Evolutionary conservation across 441 rosid genomes (phyloP).

Genomic region (Erodium trifolium): DNA sequence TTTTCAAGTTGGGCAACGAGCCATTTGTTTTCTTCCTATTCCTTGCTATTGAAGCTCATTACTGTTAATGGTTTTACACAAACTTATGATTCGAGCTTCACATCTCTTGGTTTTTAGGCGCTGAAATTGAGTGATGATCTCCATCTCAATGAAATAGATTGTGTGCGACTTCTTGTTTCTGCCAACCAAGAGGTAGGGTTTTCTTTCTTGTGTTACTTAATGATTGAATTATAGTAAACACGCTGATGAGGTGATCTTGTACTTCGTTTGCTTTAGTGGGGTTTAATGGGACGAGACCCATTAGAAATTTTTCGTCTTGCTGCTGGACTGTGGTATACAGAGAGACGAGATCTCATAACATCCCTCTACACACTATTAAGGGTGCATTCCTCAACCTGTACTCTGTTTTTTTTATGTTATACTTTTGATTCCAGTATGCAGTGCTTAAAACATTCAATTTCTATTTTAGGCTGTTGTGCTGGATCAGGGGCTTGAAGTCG

Average conservation of each 20-base stretch:
- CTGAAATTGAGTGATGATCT: slow-evolving; percentile 84
- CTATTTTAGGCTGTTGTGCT: slow-evolving; percentile 76
- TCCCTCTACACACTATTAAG: slow-evolving; percentile 71
- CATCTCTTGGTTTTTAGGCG: slow-evolving; percentile 35
- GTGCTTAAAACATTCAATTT: slow-evolving; percentile 19
- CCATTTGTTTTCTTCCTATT: neutral
- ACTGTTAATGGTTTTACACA: neutral
- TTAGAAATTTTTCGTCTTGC: slow-evolving; percentile 82
- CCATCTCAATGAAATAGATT: slow-evolving; percentile 81
- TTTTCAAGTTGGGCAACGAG: neutral
- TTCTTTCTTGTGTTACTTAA: slow-evolving; percentile 17
- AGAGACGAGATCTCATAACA: slow-evolving; percentile 73
- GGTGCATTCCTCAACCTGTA: slow-evolving; percentile 33
- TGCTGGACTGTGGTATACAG: slow-evolving; percentile 90
- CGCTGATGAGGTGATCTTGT: slow-evolving; percentile 8
- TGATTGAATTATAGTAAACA: neutral
- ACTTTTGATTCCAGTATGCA: slow-evolving; percentile 1
- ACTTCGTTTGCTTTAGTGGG: slow-evolving; percentile 43
- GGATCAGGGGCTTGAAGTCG: slow-evolving; percentile 75
- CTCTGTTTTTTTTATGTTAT: slow-evolving; percentile 2
- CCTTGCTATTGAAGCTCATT: slow-evolving; percentile 1
- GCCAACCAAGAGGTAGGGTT: slow-evolving; percentile 81
- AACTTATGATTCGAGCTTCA: slow-evolving; percentile 4
- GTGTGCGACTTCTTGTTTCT: slow-evolving; percentile 71
- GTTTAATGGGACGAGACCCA: slow-evolving; percentile 74